Conservation (phyloP, 1,284 basidiomycete genomes). For the Tilletia caries region DNA sequence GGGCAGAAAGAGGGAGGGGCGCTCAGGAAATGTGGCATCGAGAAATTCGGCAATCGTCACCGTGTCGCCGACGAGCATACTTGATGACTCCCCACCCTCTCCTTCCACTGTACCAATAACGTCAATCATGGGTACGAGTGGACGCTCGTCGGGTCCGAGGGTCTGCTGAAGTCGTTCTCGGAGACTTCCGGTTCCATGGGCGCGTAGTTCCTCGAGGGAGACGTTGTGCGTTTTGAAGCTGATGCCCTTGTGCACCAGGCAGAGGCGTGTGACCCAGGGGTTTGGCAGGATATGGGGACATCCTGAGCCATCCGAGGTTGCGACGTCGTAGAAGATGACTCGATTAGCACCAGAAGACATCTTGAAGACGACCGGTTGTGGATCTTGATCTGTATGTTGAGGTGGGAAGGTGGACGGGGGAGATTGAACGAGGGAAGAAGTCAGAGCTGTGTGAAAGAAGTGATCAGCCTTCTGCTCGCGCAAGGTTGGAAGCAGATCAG, state of each 20-base stretch:
- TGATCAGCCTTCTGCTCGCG: too few species aligned
- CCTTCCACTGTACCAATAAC: neutral
- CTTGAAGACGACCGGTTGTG: too few species aligned
- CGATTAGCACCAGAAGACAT: neutral
- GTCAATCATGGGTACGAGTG: constrained; percentile 6
- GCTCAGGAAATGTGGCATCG: neutral
- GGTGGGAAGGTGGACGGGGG: too few species aligned
- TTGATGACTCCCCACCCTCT: neutral
- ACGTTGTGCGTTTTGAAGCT: neutral
- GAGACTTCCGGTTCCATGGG: neutral
- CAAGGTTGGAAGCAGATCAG: too few species aligned
- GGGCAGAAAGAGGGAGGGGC: constrained; percentile 1
- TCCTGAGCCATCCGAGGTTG: neutral
- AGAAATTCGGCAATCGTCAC: constrained; percentile 8
- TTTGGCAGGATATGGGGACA: neutral
- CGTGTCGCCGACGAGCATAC: neutral
- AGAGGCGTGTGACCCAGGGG: neutral
- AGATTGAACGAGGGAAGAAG: too few species aligned
- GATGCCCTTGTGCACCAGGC: constrained; percentile 4
- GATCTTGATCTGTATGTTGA: too few species aligned
- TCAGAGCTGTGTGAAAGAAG: too few species aligned
- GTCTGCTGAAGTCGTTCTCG: neutral
- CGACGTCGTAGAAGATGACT: constrained; percentile 6
- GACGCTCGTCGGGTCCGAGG: neutral
- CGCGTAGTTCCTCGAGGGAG: constrained; percentile 1